Evolutionary conservation across 768 basidiomycete genomes (phyloP), one percentile per base, ranked within the genome.

Genomic region (Russula dissimulans): DNA sequence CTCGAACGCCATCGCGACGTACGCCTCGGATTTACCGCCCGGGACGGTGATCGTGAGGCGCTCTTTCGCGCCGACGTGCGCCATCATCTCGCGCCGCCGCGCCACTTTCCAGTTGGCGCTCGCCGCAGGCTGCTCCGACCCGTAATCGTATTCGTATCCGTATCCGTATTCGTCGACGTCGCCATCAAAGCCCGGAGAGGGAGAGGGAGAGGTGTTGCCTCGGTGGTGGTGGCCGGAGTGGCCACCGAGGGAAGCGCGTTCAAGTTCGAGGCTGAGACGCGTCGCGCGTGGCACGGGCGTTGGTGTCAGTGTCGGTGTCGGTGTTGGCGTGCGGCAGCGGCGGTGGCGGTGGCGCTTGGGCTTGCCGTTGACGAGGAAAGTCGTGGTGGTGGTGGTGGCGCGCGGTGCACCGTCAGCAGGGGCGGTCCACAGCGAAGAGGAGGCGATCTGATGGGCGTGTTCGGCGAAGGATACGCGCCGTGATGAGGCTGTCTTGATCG

Each of bases 1-100:
- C 32, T 57, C 61, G 26, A 62, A 62, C 1, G 61, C 55, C 61
- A 62, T 57, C 36, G 61, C 50, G 41, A 62, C 55, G 26, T 57
- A 62, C 5, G 61, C 61, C 32, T 62, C 61, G 7, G 61, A 62
- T 47, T 62, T 62, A n/a, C 61, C 61, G 9, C 61, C 61, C 3
- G 61, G 61, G 17, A 62, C 56, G 7, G 48, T 22, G 32, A 62
- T 62, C 7, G 50, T 62, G 17, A 62, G 61, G 46, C 61, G 61
- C 14, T 62, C 60, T 14, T 34, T 57, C 32, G 51, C n/a, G n/a
- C 26, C n/a, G n/a, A n/a, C 17, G 3, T 36, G 12, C 45, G 22
- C 32, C 34, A 36, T 4, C 5, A 36, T 36, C 34, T 9, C 34
- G 34, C 34, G 34, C 34, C 34, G 34, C 34, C 5, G 5, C 34